Percentiles rank a stretch among this genome's conserved stretches.
Evolutionary conservation across 1,139 yeast species (phyloP).

Genomic region (Suhomyces atakaporum): DNA sequence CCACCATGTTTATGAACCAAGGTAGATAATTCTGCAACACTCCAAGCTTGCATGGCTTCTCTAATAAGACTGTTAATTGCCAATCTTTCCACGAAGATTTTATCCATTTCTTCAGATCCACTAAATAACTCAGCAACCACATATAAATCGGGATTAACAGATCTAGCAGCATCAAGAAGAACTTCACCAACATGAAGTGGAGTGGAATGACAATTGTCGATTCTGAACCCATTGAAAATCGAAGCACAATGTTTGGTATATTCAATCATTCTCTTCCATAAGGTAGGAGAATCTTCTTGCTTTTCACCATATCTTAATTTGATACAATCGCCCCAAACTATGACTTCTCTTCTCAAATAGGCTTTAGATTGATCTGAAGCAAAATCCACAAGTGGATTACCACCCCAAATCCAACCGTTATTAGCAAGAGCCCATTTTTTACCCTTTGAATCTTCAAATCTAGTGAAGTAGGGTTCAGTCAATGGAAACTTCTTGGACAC

Average conservation of each 20-base stretch:
- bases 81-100: constrained; percentile 82
- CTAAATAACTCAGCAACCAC: constrained; percentile 94
- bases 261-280: constrained; percentile 86
- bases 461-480: constrained; percentile 85
- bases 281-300: constrained; percentile 80
- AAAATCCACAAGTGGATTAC: constrained; percentile 89
- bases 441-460: constrained; percentile 56
- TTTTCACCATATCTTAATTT: constrained; percentile 80
- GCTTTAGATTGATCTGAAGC: constrained; percentile 80
- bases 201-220: constrained; percentile 95
- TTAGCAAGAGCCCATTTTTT: constrained; percentile 77
- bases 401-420: constrained; percentile 99
- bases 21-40: constrained; percentile 81
- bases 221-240: constrained; percentile 83
- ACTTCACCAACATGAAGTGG: constrained; percentile 93
- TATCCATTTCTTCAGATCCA: constrained; percentile 90
- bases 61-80: constrained; percentile 87
- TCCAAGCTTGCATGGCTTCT: constrained; percentile 98
- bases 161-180: constrained; percentile 84
- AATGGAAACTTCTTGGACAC: constrained; percentile 61
- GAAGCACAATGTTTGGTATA: constrained; percentile 77
- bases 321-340: constrained; percentile 97
- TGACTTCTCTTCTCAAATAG: constrained; percentile 86
- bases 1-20: constrained; percentile 94
- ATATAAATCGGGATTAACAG: constrained; percentile 79